Base-by-base conservation (phyloP, 805 yeast species). In the Ogataea saltuana region DNA sequence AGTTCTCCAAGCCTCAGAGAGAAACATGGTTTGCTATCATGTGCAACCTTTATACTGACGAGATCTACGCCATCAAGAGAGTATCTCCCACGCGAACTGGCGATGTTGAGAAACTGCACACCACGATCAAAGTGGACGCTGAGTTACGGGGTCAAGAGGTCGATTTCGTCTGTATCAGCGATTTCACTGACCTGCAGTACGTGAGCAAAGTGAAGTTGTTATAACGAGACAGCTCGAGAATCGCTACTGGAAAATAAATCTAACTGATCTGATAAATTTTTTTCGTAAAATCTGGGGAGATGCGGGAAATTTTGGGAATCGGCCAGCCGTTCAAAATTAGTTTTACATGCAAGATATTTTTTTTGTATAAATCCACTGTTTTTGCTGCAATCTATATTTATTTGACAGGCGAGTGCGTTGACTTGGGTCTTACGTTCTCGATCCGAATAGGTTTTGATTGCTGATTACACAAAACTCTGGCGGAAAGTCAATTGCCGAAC, bases 11-110 rank as follows among this genome's bases (percentile, higher is more conserved):
- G 63, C 71, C 81, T 2, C 99, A 93, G 64, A 83, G 88, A 56
- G 98, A 93, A 60, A 80, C 95, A 0, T 93, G 99, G 98, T 88
- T 91, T 61, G 75, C 82, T 8, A 76, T 91, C 36, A 53, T 82
- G 8, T 68, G 76, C 47, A 79, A 81, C 48, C 64, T 65, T 20
- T 64, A 67, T 6, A 68, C 63, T 2, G 74, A 74, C 33, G 86
- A 82, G 55, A 59, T 91, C 20, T 63, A 75, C 28, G 71, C 83
- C 31, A 67, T 91, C 33, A 88, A 87, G 57, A 78, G 98, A 56
- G 84, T 88, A 4, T 81, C 85, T 19, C 93, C 93, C 2, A 70
- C 61, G 37, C 46, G 51, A 9, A 47, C 65, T 3, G 53, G 50
- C 11, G 31, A 38, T 1, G 63, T 58, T 44, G 78, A 75, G 22